A percentile compares a stretch with the other conserved stretches of the same genome.
Conservation (phyloP, 1,139 yeast genomes). For the Saccharomyces hybrid region DNA sequence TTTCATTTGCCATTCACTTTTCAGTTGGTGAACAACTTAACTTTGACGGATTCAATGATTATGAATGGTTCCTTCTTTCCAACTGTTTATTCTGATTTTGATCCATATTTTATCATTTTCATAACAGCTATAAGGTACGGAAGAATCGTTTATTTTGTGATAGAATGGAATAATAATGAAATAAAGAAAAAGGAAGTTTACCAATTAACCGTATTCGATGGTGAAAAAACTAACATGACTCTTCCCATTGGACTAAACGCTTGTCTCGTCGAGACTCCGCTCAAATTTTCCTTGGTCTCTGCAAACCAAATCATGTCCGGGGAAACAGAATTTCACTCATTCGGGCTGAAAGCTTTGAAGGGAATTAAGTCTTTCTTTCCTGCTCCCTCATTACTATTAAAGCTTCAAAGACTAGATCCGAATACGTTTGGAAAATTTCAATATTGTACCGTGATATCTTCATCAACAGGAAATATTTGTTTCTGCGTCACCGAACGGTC, state of each 20-base stretch:
- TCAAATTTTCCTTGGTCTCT: slow-evolving; percentile 13
- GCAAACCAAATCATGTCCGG: slow-evolving; percentile 29
- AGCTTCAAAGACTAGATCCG: slow-evolving; percentile 7
- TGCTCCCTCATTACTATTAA: slow-evolving; percentile 16
- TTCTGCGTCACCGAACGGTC: slow-evolving; percentile 12
- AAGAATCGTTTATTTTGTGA: slow-evolving; percentile 19
- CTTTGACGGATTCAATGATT: slow-evolving; percentile 15
- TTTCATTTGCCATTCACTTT: slow-evolving; percentile 12
- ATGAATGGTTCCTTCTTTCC: slow-evolving; percentile 13
- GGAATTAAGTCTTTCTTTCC: slow-evolving; percentile 17
- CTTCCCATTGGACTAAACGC: slow-evolving; percentile 15
- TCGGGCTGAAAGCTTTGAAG: slow-evolving; percentile 10
- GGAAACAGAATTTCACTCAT: slow-evolving; percentile 15
- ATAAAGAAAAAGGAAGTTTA: slow-evolving; percentile 19
- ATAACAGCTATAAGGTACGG: slow-evolving; percentile 14
- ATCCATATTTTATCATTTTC: slow-evolving; percentile 15
- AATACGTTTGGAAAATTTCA: slow-evolving; percentile 8
- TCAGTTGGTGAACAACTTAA: slow-evolving; percentile 18
- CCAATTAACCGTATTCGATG: slow-evolving; percentile 18
- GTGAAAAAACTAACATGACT: slow-evolving; percentile 12
- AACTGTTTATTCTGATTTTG: slow-evolving; percentile 1
- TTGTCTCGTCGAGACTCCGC: not conserved
- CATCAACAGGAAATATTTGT: slow-evolving; percentile 20
- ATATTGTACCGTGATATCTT: slow-evolving; percentile 17
- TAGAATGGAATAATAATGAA: slow-evolving; percentile 19